A percentile compares a stretch with the other conserved stretches of the same genome.
Conservation (phyloP, 2,329 filamentous ascomycete species). For the Endoconidiophora laricicola region DNA sequence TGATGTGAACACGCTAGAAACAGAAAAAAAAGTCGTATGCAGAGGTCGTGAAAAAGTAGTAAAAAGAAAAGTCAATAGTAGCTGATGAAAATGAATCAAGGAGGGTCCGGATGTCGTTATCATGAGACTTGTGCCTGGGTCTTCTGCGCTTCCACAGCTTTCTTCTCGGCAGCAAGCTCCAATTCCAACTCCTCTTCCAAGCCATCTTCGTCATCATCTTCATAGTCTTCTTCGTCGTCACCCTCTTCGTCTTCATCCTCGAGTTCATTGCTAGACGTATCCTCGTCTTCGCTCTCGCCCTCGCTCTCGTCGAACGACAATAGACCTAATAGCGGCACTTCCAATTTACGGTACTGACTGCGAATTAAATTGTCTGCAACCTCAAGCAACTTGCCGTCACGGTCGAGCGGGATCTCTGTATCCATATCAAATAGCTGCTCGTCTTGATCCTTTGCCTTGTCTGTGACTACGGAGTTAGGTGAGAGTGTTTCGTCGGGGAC, state of each 20-base stretch:
- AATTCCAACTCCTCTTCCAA: slow-evolving; percentile 14
- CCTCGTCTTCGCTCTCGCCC: slow-evolving; percentile 23
- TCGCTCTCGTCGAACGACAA: slow-evolving; percentile 29
- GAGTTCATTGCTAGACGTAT: slow-evolving; percentile 14
- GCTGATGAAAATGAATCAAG: neutral
- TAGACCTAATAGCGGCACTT: slow-evolving; percentile 29
- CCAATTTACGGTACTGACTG: slow-evolving; percentile 29
- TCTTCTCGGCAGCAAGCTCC: neutral
- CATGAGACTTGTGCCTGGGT: neutral
- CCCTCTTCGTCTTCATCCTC: slow-evolving; percentile 18
- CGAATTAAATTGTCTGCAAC: slow-evolving; percentile 32
- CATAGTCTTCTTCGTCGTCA: slow-evolving; percentile 17
- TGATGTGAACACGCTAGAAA: neutral
- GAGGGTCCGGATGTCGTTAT: neutral
- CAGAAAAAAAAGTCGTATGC: neutral
- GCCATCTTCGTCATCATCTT: slow-evolving; percentile 16
- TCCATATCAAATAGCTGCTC: slow-evolving; percentile 27
- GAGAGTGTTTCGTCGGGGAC: slow-evolving; percentile 22
- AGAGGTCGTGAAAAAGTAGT: slow-evolving; percentile 1
- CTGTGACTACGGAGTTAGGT: slow-evolving; percentile 18
- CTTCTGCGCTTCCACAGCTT: neutral
- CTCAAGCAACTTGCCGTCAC: slow-evolving; percentile 27
- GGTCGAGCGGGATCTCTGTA: slow-evolving; percentile 23
- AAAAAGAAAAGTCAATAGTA: neutral
- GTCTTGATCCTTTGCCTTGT: slow-evolving; percentile 21